These are phyloP conservation scores for Pythium scleroteichum DNA, from an alignment of 352 stramenopile genomes.

Conservation along the genomic window DNA sequence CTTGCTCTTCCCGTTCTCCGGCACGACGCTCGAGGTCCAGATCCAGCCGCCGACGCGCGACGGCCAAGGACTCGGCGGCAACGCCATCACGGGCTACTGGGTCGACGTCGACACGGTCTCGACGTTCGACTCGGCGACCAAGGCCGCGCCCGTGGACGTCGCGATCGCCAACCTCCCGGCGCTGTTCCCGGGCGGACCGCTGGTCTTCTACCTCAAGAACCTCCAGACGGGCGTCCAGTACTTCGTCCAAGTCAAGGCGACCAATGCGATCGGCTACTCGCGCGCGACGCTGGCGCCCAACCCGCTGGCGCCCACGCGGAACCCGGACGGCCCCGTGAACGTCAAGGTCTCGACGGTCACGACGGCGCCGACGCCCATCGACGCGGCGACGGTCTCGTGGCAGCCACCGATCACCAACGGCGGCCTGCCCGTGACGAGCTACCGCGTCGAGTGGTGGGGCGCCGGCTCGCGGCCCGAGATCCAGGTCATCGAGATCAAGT, in stretches of 20 bases:
- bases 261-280: constrained; percentile 69
- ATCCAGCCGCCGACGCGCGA: constrained; percentile 70
- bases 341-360: constrained; percentile 65
- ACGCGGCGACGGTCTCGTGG: constrained; percentile 68
- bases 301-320: constrained; percentile 52
- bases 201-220: constrained; percentile 67
- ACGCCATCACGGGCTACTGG: constrained; percentile 57
- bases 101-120: constrained; percentile 69
- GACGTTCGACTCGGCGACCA: constrained; percentile 69
- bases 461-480: constrained; percentile 52
- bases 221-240: constrained; percentile 78
- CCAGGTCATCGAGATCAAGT: constrained; percentile 87
- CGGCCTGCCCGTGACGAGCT: constrained; percentile 67
- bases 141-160: constrained; percentile 42
- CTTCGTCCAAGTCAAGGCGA: constrained; percentile 84
- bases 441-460: constrained; percentile 86
- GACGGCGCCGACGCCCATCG: constrained; percentile 46
- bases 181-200: constrained; percentile 63
- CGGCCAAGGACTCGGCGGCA: constrained; percentile 47
- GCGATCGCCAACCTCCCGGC: constrained; percentile 34
- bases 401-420: constrained; percentile 56
- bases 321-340: constrained; percentile 46
- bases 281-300: constrained; percentile 61
- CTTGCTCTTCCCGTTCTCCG: constrained; percentile 56
- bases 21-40: constrained; percentile 68